These are phyloP conservation scores for Mastigamoeba balamuthi DNA, from an alignment of 78 protist genomes.

Conservation along the genomic window DNA sequence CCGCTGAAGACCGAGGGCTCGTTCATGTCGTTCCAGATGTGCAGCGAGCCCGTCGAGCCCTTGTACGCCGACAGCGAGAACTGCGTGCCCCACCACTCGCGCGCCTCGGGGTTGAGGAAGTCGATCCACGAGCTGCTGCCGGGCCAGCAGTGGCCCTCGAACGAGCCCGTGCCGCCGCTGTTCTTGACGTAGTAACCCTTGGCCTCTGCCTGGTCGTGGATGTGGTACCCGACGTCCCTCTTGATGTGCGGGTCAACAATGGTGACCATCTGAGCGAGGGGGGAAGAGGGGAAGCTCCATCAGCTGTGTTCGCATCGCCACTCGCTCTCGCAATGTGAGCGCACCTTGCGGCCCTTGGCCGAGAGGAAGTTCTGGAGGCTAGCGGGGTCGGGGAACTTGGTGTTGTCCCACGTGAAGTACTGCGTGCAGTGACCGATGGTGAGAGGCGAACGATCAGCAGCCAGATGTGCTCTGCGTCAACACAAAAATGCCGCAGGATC, in stretches of 20 bases:
- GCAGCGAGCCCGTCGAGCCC: constrained; percentile 71
- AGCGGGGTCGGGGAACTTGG: constrained; percentile 80
- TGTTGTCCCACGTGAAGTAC: constrained; percentile 96
- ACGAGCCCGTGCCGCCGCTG: constrained; percentile 47
- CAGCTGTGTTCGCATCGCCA: too few relatives aligned
- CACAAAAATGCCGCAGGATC: too few relatives aligned
- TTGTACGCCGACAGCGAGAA: constrained; percentile 58
- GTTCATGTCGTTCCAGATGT: constrained; percentile 99
- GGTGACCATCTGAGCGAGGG: constrained; percentile 61
- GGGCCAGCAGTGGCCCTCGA: constrained; percentile 99
- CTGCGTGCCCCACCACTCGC: constrained; percentile 85
- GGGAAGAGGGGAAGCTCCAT: too few relatives aligned
- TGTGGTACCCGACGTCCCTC: constrained; percentile 61
- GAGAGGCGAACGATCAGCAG: too few relatives aligned
- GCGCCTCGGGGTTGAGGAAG: constrained; percentile 60
- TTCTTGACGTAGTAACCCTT: constrained; percentile 69
- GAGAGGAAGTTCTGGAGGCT: constrained; percentile 58
- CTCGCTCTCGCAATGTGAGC: too few relatives aligned
- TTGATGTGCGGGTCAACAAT: constrained; percentile 98
- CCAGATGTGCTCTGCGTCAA: too few relatives aligned
- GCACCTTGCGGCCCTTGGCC: constrained; percentile 44
- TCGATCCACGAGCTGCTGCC: constrained; percentile 84
- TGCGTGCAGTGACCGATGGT: too few relatives aligned
- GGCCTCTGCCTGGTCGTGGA: constrained; percentile 68
- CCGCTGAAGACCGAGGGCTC: constrained; percentile 97